Conservation (phyloP, 192 early-diverging fungal genomes). For the Coemansia sp. region DNA sequence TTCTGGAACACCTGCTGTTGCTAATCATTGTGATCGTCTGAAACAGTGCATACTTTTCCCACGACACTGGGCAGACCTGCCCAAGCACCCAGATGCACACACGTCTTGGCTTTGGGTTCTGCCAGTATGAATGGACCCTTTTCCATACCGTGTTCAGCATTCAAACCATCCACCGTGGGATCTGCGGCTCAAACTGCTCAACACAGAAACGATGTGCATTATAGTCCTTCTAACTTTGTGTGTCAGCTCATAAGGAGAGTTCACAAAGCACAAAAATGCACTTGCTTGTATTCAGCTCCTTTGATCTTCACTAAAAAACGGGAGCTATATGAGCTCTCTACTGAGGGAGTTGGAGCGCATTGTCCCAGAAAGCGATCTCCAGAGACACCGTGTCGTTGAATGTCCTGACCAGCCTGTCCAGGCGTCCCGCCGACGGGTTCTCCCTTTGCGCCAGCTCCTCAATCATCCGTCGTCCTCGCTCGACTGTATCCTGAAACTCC, state of each 20-base stretch:
- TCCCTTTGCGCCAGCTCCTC: constrained; percentile 18
- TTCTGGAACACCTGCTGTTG: not conserved
- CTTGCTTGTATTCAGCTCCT: not conserved
- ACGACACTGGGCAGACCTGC: no score
- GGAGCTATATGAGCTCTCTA: not conserved
- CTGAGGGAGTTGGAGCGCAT: constrained; percentile 16
- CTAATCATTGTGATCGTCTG: not conserved
- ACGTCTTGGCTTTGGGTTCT: no score
- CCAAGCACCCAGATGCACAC: no score
- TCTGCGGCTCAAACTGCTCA: no score
- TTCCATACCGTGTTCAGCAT: no score
- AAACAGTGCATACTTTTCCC: no score
- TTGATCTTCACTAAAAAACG: not conserved
- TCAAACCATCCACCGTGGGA: no score
- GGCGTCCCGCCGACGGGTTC: constrained; percentile 53
- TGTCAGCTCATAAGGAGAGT: no score
- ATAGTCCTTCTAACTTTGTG: no score
- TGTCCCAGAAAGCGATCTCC: constrained; percentile 78
- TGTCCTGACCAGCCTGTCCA: constrained; percentile 63
- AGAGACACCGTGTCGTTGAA: constrained; percentile 69
- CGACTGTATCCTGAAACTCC: constrained; percentile 69
- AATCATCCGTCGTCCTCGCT: constrained; percentile 56
- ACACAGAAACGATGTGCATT: no score
- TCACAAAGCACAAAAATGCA: no score
- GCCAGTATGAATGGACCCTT: no score